Evolutionary conservation across 2,329 filamentous ascomycete species (phyloP).

Genomic region (Cladosporium sp.): DNA sequence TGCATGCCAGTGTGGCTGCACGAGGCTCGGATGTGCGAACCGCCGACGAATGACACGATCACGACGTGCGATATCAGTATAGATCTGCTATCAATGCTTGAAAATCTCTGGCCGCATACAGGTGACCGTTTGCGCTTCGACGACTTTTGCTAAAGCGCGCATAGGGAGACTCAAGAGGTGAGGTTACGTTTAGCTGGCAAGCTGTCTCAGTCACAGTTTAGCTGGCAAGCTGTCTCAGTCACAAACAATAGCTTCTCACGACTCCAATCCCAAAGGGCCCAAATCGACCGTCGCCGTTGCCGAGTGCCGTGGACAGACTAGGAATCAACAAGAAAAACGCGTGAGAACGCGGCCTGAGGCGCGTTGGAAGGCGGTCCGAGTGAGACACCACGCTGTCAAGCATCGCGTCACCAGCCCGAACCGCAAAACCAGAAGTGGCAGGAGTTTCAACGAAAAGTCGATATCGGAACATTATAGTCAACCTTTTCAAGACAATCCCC

Average conservation of each 20-base stretch:
- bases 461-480: background rate
- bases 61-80: background rate
- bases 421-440: conserved; percentile 13
- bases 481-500: conserved; percentile 9
- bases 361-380: background rate
- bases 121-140: background rate
- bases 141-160: background rate
- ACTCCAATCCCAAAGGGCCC: background rate
- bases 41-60: background rate
- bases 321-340: background rate
- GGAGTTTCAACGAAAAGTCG: conserved; percentile 5
- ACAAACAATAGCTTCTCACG: conserved; percentile 9
- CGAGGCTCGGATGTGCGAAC: background rate
- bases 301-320: background rate
- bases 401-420: conserved; percentile 6
- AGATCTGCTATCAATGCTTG: conserved; percentile 9
- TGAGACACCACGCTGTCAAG: conserved; percentile 6
- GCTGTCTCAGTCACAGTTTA: conserved; percentile 10
- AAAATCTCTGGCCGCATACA: background rate
- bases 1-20: background rate
- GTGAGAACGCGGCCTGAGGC: background rate
- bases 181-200: conserved; percentile 9
- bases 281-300: background rate
- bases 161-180: conserved; percentile 3
- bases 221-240: conserved; percentile 8